Base-by-base conservation (phyloP, 768 basidiomycete species). In the Rhodotorula toruloides region DNA sequence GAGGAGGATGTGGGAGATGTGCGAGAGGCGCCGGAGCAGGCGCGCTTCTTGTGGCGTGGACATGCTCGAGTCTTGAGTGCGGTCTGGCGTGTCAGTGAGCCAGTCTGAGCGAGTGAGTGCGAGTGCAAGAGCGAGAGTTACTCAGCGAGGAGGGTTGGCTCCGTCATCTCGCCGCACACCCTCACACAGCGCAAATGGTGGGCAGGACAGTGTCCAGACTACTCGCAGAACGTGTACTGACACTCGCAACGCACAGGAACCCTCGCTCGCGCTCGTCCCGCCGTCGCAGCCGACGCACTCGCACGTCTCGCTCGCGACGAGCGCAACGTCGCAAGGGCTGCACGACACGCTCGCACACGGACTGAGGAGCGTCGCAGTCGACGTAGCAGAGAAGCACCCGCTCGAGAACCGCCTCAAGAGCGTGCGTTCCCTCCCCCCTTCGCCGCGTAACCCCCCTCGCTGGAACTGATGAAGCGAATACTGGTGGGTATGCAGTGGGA, bases 331-430 rank as follows among this genome's bases (percentile, higher is more conserved):
- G 8, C 54, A 42, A 59, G 93, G 92, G 46, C 81, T 91, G 3
- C 94, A 96, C 77, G 91, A 97, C 77, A 85, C 89, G 6, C 82
- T 99, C 61, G 83, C 84, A 57, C 85, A 93, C 78, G 94, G 94
- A 6, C 85, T 87, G 29, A 84, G 88, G 65, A 90, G 82, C 73
- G 82, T 97, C 68, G 87, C 88, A 0, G 83, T 87, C 27, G 87
- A 91, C 73, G 81, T 86, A 17, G 83, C 86, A 67, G 81, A 84
- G 16, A 81, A 82, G 42, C 82, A 82, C 73, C 79, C 81, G 10
- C 75, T 96, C 50, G 85, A 86, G 77, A 79, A 83, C 11, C 82
- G 94, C 53, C 79, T 98, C 36, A 84, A 89, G 74, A 87, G 86
- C 72, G 94, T 93, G 68, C 59, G 86, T 76, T 32, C 49, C 37